phyloP scores from a whole-genome alignment of 2,329 filamentous ascomycete genomes.

The Apiospora marii region DNA sequence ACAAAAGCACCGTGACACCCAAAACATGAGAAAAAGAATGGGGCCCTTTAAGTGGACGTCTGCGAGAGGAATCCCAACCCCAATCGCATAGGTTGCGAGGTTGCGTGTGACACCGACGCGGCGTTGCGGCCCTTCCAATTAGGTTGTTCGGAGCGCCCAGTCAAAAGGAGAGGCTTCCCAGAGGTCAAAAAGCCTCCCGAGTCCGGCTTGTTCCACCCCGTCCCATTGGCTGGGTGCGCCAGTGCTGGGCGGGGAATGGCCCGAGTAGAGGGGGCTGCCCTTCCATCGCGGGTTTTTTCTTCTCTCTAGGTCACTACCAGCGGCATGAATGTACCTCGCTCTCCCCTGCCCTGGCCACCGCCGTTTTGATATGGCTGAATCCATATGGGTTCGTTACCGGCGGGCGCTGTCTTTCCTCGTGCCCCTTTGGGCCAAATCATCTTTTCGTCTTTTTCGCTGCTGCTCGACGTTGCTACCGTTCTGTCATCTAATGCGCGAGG shows the following conservation, averaged over 20 bases:
- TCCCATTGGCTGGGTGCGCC: neutral
- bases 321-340: neutral
- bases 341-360: neutral
- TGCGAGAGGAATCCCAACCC: neutral
- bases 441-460: neutral
- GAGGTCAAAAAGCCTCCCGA: neutral
- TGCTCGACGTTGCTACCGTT: neutral
- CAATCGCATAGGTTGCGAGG: neutral
- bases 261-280: neutral
- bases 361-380: conserved; percentile 15
- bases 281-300: neutral
- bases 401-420: neutral
- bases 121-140: conserved; percentile 19
- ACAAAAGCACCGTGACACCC: neutral
- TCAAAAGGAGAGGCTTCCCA: neutral
- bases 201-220: conserved; percentile 17
- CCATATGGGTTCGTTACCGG: conserved; percentile 12
- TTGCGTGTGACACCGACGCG: conserved; percentile 13
- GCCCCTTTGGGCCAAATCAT: conserved; percentile 1
- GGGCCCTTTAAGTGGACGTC: neutral
- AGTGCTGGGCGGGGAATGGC: neutral
- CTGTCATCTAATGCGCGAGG: conserved; percentile 19
- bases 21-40: neutral
- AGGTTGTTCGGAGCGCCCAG: conserved; percentile 12
- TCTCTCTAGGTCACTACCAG: neutral